A percentile compares a stretch with the other conserved stretches of the same genome.
Evolutionary conservation across 192 early-diverging fungal species (phyloP).

Genomic region (Umbelopsis sp.): DNA sequence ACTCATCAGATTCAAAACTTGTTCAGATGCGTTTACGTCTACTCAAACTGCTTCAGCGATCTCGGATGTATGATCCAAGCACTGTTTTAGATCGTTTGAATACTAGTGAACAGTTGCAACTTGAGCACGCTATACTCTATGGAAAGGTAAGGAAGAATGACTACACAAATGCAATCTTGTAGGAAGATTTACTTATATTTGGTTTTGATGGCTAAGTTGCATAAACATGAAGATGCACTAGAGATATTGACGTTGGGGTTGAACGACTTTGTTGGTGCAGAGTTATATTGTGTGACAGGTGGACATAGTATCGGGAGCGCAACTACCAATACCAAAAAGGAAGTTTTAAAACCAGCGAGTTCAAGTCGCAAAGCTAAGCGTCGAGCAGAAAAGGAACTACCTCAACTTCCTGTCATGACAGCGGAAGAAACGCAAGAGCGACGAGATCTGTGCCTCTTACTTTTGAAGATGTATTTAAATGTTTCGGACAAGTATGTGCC

Average conservation of each 20-base stretch:
- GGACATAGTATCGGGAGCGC: constrained; percentile 41
- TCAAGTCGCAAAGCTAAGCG: constrained; percentile 16
- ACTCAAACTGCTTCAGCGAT: constrained; percentile 45
- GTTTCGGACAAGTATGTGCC: constrained; percentile 43
- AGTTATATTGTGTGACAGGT: constrained; percentile 52
- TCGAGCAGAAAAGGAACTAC: constrained; percentile 13
- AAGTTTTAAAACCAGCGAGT: background rate
- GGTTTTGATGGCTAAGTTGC: constrained; percentile 32
- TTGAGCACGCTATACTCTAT: constrained; percentile 51
- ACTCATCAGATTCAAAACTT: background rate
- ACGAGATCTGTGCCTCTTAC: constrained; percentile 43
- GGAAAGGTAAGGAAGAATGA: constrained; percentile 40
- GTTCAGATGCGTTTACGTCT: constrained; percentile 35
- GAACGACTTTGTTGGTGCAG: constrained; percentile 56
- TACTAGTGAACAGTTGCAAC: constrained; percentile 36
- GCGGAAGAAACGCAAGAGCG: constrained; percentile 17
- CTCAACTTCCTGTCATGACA: background rate
- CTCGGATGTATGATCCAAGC: constrained; percentile 32
- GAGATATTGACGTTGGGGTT: constrained; percentile 46
- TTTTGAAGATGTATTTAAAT: constrained; percentile 51
- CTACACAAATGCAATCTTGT: background rate
- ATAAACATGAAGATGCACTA: constrained; percentile 45
- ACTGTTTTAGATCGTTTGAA: constrained; percentile 37
- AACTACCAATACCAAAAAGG: background rate
- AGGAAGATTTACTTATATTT: background rate